Conservation (phyloP, 805 yeast genomes). For the baker's yeast (Saccharomyces cerevisiae) region DNA sequence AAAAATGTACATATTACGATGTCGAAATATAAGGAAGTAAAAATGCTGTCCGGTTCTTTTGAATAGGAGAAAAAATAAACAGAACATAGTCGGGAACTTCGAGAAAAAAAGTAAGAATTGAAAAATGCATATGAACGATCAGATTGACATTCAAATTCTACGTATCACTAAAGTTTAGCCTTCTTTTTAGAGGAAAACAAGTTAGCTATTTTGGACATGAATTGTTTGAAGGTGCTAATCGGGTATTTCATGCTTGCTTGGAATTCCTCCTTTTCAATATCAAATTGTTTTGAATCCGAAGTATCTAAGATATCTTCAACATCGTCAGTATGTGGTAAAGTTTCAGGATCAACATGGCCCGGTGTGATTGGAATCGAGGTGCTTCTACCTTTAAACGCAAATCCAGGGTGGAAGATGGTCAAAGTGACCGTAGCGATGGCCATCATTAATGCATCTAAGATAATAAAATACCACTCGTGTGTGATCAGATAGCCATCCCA, state of each 20-base stretch:
- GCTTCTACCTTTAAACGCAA: constrained; percentile 36
- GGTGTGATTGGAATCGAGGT: constrained; percentile 19
- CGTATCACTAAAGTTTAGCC: neutral
- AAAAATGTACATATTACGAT: neutral
- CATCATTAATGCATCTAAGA: constrained; percentile 58
- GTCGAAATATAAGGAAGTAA: neutral
- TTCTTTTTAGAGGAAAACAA: neutral
- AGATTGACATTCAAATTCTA: neutral
- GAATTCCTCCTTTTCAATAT: neutral
- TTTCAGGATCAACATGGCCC: constrained; percentile 13
- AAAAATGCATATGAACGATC: neutral
- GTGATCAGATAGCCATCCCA: constrained; percentile 60
- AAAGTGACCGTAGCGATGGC: constrained; percentile 39
- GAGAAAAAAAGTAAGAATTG: neutral
- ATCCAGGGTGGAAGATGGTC: constrained; percentile 57
- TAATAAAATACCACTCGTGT: constrained; percentile 50
- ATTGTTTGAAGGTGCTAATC: neutral
- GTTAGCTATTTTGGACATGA: neutral
- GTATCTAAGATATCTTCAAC: constrained; percentile 1
- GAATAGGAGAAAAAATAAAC: neutral
- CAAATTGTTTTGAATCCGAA: neutral
- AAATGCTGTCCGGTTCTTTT: neutral
- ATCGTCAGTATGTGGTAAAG: constrained; percentile 1
- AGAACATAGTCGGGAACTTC: neutral
- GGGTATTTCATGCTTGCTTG: neutral